Evolutionary conservation across 169 alveolate genomes (phyloP).

Genomic region (Miamiensis avidus): DNA sequence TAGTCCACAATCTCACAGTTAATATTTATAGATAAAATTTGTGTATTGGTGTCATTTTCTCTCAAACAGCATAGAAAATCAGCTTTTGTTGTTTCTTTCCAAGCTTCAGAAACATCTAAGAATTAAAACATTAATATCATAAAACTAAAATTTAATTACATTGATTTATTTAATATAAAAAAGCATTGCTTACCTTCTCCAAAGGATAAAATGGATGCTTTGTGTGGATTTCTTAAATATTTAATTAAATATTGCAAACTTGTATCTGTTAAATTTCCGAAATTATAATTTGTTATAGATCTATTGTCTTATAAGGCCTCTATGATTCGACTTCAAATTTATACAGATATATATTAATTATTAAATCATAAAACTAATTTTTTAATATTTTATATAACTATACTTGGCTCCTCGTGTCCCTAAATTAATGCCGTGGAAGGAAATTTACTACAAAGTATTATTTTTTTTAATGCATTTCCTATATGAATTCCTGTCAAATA

Average conservation of each 20-base stretch:
- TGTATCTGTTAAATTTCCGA: constrained; percentile 33
- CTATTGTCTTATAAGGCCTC: constrained; percentile 8
- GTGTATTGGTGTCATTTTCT: constrained; percentile 26
- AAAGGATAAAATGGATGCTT: constrained; percentile 20
- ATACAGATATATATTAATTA: neutral
- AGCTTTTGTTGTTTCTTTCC: constrained; percentile 28
- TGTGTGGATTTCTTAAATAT: constrained; percentile 18
- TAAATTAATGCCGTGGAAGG: neutral
- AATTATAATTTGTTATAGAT: constrained; percentile 19
- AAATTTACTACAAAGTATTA: constrained; percentile 12
- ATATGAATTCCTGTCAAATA: constrained; percentile 34
- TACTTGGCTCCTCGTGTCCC: constrained; percentile 25
- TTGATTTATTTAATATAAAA: neutral
- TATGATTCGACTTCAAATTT: constrained; percentile 6
- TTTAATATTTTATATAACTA: neutral
- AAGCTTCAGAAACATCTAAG: constrained; percentile 21
- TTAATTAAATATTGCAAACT: constrained; percentile 6
- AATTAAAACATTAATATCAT: neutral
- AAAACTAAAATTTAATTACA: constrained; percentile 16
- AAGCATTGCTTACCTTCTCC: constrained; percentile 22
- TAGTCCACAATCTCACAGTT: constrained; percentile 20
- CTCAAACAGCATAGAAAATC: constrained; percentile 17
- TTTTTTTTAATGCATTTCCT: constrained; percentile 35
- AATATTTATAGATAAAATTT: constrained; percentile 22
- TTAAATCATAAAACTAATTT: neutral